These are phyloP conservation scores for Agrocybe praecox DNA, from an alignment of 768 basidiomycete species.

Conservation along the genomic window DNA sequence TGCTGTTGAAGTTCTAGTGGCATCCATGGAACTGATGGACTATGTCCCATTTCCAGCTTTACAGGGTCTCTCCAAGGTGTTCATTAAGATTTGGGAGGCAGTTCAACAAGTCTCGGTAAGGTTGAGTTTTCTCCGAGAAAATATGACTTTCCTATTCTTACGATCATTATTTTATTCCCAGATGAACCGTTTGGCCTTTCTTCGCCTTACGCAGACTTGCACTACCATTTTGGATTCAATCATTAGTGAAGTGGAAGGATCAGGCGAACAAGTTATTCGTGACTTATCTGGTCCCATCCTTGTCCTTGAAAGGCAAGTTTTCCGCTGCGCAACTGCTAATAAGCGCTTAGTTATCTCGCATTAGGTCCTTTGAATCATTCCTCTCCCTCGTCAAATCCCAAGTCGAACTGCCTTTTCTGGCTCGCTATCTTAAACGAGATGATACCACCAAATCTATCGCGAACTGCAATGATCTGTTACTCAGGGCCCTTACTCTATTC, in stretches of 20 bases:
- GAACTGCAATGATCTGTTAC: slow-evolving; percentile 52
- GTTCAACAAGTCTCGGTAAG: slow-evolving; percentile 59
- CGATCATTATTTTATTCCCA: slow-evolving; percentile 22
- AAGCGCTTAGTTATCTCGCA: slow-evolving; percentile 1
- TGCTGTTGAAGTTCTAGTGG: slow-evolving; percentile 35
- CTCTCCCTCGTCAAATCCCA: slow-evolving; percentile 39
- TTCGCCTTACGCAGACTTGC: slow-evolving; percentile 64
- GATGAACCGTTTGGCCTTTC: slow-evolving; percentile 63
- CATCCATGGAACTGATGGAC: slow-evolving; percentile 37
- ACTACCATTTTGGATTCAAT: slow-evolving; percentile 60
- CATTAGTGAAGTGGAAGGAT: slow-evolving; percentile 50
- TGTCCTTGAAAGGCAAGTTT: slow-evolving; percentile 43
- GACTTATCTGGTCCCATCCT: slow-evolving; percentile 50
- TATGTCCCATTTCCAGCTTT: slow-evolving; percentile 56
- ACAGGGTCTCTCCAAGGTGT: slow-evolving; percentile 42
- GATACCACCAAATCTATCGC: slow-evolving; percentile 51
- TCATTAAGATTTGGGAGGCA: slow-evolving; percentile 60
- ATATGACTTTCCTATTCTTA: no score
- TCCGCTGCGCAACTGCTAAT: neutral
- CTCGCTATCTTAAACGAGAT: slow-evolving; percentile 67
- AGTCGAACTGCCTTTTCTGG: slow-evolving; percentile 62
- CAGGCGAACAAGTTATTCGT: slow-evolving; percentile 41
- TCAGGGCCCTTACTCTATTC: slow-evolving; percentile 48
- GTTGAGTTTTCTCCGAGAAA: slow-evolving; percentile 2
- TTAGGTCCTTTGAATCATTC: slow-evolving; percentile 32